phyloP scores from a whole-genome alignment of 495 filamentous ascomycete species.

The Lineolata rhizophorae region DNA sequence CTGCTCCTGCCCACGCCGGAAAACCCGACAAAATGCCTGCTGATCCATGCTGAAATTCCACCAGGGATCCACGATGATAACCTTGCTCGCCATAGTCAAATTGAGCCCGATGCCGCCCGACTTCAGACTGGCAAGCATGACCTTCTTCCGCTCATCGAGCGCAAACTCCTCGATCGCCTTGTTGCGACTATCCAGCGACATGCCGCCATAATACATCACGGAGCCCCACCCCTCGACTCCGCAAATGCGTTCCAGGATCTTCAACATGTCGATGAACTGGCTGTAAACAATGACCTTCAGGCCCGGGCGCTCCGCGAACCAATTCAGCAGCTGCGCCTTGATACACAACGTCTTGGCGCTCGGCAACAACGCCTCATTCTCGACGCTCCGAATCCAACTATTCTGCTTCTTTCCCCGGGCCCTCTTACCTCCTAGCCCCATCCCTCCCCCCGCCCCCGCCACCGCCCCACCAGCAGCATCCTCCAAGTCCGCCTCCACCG shows the following conservation, averaged over 20 bases:
- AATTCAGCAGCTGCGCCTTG: slow-evolving; percentile 18
- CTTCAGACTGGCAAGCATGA: slow-evolving; percentile 17
- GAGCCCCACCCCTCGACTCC: slow-evolving; percentile 11
- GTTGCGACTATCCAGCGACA: neutral
- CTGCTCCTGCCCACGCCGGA: slow-evolving; percentile 36
- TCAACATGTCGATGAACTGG: slow-evolving; percentile 15
- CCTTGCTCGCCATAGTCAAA: slow-evolving; percentile 19
- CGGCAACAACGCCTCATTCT: too few relatives aligned
- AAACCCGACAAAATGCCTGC: slow-evolving; percentile 40
- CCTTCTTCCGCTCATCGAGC: slow-evolving; percentile 1
- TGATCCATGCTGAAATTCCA: slow-evolving; percentile 18
- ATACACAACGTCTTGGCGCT: slow-evolving; percentile 18
- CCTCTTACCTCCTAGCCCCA: too few relatives aligned
- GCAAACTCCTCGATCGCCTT: neutral
- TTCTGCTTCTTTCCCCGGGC: too few relatives aligned
- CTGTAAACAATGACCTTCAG: slow-evolving; percentile 22
- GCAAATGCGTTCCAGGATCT: slow-evolving; percentile 15
- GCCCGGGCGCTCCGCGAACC: slow-evolving; percentile 13
- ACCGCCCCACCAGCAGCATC: too few relatives aligned
- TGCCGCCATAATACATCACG: neutral
- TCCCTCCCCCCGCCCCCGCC: too few relatives aligned
- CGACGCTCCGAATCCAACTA: too few relatives aligned
- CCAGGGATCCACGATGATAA: slow-evolving; percentile 24
- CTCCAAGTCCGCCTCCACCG: too few relatives aligned
- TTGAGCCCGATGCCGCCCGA: slow-evolving; percentile 15